These are phyloP conservation scores for Phytophthora fragariaefolia DNA, from an alignment of 352 stramenopile species.

Conservation along the genomic window DNA sequence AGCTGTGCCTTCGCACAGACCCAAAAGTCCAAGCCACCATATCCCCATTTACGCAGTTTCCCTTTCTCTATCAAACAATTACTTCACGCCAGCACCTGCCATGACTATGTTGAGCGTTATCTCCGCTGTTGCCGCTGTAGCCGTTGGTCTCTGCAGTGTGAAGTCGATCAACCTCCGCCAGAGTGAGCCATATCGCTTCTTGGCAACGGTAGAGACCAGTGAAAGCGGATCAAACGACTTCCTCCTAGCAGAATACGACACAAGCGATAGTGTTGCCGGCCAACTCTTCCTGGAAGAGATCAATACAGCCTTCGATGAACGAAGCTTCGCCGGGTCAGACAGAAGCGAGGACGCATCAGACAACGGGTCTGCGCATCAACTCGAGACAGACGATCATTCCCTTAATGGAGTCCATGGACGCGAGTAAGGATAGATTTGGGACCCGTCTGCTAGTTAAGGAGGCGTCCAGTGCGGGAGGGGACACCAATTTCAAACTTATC, in stretches of 20 bases:
- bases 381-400: slow-evolving; percentile 1
- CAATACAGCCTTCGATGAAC: neutral
- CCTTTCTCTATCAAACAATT: neutral
- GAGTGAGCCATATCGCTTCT: slow-evolving; percentile 1
- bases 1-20: no score
- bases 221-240: slow-evolving; percentile 25
- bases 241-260: neutral
- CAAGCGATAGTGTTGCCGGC: slow-evolving; percentile 9
- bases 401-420: neutral
- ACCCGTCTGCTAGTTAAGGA: slow-evolving; percentile 6
- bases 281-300: slow-evolving; percentile 12
- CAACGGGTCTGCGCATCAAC: neutral
- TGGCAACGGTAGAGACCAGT: slow-evolving; percentile 8
- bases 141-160: neutral
- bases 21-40: no score
- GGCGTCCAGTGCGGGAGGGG: slow-evolving; percentile 7
- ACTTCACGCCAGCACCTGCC: neutral
- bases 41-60: neutral
- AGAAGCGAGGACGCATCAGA: slow-evolving; percentile 1
- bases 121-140: slow-evolving; percentile 1
- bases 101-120: slow-evolving; percentile 20
- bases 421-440: slow-evolving; percentile 2
- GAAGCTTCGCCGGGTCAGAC: neutral
- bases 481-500: neutral
- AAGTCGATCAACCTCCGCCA: slow-evolving; percentile 19